phyloP scores from a whole-genome alignment of 2,329 filamentous ascomycete genomes.

The Pestalotiopsis sp. region DNA sequence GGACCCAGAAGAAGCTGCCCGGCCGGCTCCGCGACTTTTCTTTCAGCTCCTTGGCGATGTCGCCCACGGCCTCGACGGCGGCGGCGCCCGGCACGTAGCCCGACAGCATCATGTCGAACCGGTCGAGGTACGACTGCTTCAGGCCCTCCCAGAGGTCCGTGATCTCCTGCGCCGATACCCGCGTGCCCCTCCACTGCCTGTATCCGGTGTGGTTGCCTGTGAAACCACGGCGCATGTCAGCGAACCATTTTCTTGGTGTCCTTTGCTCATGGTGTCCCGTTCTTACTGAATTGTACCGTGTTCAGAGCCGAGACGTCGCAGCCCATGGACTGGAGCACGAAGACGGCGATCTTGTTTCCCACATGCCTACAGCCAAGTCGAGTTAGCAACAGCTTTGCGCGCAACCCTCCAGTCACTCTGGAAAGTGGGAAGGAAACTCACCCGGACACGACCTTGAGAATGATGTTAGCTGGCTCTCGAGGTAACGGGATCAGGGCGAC shows the following conservation, averaged over 20 bases:
- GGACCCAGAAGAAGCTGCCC: slow-evolving; percentile 91
- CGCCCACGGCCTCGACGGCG: slow-evolving; percentile 80
- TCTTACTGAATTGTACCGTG: slow-evolving; percentile 94
- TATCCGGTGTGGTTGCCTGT: slow-evolving; percentile 95
- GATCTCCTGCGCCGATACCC: slow-evolving; percentile 81
- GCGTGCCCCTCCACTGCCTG: slow-evolving; percentile 82
- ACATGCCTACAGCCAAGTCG: slow-evolving; percentile 71
- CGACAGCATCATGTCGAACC: slow-evolving; percentile 93
- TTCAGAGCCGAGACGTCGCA: slow-evolving; percentile 94
- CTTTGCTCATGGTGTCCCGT: neutral
- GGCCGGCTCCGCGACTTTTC: slow-evolving; percentile 60
- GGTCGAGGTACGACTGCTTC: slow-evolving; percentile 78
- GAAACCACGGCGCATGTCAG: slow-evolving; percentile 2
- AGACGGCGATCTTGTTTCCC: slow-evolving; percentile 95
- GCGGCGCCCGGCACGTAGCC: slow-evolving; percentile 91
- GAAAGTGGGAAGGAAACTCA: slow-evolving; percentile 45
- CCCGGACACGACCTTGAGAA: slow-evolving; percentile 71
- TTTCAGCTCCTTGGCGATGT: slow-evolving; percentile 81
- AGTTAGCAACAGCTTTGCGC: slow-evolving; percentile 15
- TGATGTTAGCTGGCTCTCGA: slow-evolving; percentile 44
- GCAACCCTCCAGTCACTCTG: neutral
- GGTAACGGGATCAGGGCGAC: neutral
- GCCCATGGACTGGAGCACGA: slow-evolving; percentile 89
- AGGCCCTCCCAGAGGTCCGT: slow-evolving; percentile 82
- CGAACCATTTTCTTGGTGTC: neutral